These are phyloP conservation scores for Cercospora sp. DNA, from an alignment of 2,329 filamentous ascomycete genomes.

Conservation along the genomic window DNA sequence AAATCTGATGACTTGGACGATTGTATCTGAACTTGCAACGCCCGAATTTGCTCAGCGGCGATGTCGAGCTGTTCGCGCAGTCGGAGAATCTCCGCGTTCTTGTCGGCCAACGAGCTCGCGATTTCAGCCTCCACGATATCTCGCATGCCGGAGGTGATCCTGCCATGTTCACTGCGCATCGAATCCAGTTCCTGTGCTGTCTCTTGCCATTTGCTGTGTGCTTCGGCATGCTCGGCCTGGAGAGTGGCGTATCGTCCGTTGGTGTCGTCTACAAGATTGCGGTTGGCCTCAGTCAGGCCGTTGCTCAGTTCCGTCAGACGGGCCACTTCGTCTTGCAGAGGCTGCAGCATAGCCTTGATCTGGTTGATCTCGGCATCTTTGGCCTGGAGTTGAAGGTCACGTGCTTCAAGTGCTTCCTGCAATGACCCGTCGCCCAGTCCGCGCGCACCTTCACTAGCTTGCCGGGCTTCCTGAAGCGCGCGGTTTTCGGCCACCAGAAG, in stretches of 20 bases:
- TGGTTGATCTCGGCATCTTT: conserved; percentile 84
- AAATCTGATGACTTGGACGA: conserved; percentile 65
- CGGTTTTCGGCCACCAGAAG: conserved; percentile 84
- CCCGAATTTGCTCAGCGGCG: conserved; percentile 63
- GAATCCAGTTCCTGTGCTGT: conserved; percentile 69
- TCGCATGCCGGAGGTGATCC: conserved; percentile 64
- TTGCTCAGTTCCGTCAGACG: conserved; percentile 82
- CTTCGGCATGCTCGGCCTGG: conserved; percentile 62
- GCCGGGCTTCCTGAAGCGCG: conserved; percentile 65
- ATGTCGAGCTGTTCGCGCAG: conserved; percentile 76
- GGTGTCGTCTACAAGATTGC: conserved; percentile 72
- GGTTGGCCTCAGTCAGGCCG: conserved; percentile 73
- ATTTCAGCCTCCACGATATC: conserved; percentile 63
- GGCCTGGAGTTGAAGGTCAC: conserved; percentile 71
- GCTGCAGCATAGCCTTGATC: conserved; percentile 69
- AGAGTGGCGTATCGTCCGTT: conserved; percentile 68
- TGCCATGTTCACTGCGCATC: conserved; percentile 62
- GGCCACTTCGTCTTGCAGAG: conserved; percentile 77
- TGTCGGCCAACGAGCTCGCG: conserved; percentile 68
- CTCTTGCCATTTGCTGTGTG: conserved; percentile 54
- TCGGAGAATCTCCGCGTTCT: conserved; percentile 78
- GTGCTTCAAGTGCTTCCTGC: conserved; percentile 59
- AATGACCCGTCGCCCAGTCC: conserved; percentile 50
- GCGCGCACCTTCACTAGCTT: conserved; percentile 19
- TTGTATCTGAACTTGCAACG: conserved; percentile 61